Percentiles rank a stretch among this genome's conserved stretches.
phyloP scores from a whole-genome alignment of 164 flowering plant genomes.

The Stephania yunnanensis region DNA sequence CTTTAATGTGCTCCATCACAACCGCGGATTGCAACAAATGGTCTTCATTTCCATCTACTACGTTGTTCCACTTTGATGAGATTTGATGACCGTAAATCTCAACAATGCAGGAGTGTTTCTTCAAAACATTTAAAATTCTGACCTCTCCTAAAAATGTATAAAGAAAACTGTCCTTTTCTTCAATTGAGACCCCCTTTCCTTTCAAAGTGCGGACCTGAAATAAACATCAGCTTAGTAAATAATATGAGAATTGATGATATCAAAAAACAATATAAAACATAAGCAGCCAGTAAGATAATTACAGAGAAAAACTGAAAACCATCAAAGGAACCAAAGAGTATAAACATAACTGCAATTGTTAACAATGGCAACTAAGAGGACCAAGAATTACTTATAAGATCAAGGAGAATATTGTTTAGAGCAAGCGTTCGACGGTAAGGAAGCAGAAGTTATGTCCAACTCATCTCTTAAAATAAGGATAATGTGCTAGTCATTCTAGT shows the following conservation, averaged over 20 bases:
- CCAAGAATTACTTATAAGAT: too few species aligned
- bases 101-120: conserved; percentile 67
- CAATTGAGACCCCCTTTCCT: conserved; percentile 31
- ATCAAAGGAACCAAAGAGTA: background rate
- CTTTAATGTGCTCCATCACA: conserved; percentile 70
- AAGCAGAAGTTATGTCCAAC: background rate
- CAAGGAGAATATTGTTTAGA: background rate
- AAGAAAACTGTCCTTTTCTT: conserved; percentile 62
- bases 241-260: background rate
- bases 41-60: conserved; percentile 41
- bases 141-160: conserved; percentile 76
- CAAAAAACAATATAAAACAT: too few species aligned
- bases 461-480: too few species aligned
- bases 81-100: conserved; percentile 86
- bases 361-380: background rate
- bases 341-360: background rate
- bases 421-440: background rate
- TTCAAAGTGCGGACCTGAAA: conserved; percentile 72
- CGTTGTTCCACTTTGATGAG: conserved; percentile 58
- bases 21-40: conserved; percentile 59
- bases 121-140: conserved; percentile 66
- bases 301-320: background rate
- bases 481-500: too few species aligned
- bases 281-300: background rate
- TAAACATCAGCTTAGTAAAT: background rate